Evolutionary conservation across 2,329 filamentous ascomycete species (phyloP).

Genomic region (Rhytidhysteron rufulum): DNA sequence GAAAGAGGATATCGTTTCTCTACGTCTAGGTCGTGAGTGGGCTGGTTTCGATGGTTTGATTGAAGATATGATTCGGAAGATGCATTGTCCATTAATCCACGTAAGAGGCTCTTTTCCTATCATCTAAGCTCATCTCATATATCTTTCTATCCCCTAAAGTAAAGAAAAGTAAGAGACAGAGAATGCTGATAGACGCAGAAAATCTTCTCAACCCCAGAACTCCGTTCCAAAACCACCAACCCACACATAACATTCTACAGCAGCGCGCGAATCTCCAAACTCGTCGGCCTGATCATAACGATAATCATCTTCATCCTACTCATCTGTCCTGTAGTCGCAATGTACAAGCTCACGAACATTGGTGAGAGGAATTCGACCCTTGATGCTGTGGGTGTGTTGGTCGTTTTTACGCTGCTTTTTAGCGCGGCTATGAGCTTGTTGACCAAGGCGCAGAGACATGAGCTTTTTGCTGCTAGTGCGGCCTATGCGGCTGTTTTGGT

Average conservation of each 20-base stretch:
- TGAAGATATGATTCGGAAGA: slow-evolving; percentile 18
- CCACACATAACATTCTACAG: slow-evolving; percentile 28
- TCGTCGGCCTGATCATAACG: slow-evolving; percentile 35
- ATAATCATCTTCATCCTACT: slow-evolving; percentile 36
- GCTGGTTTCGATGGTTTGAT: slow-evolving; percentile 33
- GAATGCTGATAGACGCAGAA: slow-evolving; percentile 18
- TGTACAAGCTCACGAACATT: slow-evolving; percentile 32
- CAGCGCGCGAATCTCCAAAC: slow-evolving; percentile 22
- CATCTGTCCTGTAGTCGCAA: slow-evolving; percentile 30
- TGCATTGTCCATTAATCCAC: slow-evolving; percentile 16
- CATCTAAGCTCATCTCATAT: background rate
- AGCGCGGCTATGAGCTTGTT: slow-evolving; percentile 10
- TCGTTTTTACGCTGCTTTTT: slow-evolving; percentile 24
- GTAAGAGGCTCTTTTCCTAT: slow-evolving; percentile 15
- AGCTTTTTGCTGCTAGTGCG: slow-evolving; percentile 13
- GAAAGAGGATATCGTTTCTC: slow-evolving; percentile 34
- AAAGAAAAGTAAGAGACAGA: too few species aligned
- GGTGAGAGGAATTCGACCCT: slow-evolving; percentile 22
- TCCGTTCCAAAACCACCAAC: slow-evolving; percentile 26
- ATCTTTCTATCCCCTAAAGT: background rate
- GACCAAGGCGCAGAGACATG: slow-evolving; percentile 10
- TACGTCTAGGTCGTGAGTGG: slow-evolving; percentile 33
- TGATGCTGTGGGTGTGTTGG: slow-evolving; percentile 26
- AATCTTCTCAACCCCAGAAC: slow-evolving; percentile 28
- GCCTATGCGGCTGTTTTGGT: slow-evolving; percentile 14